phyloP scores from a whole-genome alignment of 495 filamentous ascomycete species.

The Xylaria castorea region DNA sequence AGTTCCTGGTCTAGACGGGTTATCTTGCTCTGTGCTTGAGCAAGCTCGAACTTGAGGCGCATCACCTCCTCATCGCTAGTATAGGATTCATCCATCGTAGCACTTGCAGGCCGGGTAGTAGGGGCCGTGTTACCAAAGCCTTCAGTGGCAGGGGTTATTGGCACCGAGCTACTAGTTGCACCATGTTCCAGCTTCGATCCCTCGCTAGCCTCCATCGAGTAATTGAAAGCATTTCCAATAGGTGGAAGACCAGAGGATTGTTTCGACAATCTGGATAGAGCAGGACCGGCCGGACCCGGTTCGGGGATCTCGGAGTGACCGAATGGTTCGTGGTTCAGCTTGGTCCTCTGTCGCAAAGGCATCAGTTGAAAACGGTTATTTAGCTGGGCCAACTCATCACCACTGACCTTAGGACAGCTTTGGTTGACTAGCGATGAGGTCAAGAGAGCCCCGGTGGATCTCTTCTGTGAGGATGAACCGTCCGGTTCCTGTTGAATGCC shows the following conservation, averaged over 20 bases:
- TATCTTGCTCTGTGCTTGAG: slow-evolving; percentile 79
- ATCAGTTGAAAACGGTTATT: slow-evolving; percentile 38
- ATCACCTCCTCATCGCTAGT: slow-evolving; percentile 51
- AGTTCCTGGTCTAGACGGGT: slow-evolving; percentile 84
- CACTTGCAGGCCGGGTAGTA: slow-evolving; percentile 54
- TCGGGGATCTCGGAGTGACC: slow-evolving; percentile 42
- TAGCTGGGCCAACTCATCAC: neutral
- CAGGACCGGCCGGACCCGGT: slow-evolving; percentile 60
- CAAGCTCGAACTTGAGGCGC: slow-evolving; percentile 73
- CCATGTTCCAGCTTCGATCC: slow-evolving; percentile 49
- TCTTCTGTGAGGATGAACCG: slow-evolving; percentile 45
- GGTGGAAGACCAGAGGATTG: slow-evolving; percentile 60
- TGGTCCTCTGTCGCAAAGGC: slow-evolving; percentile 49
- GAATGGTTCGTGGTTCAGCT: slow-evolving; percentile 52
- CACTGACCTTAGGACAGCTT: slow-evolving; percentile 50
- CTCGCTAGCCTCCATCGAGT: slow-evolving; percentile 9
- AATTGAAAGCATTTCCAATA: slow-evolving; percentile 2
- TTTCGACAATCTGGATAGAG: slow-evolving; percentile 71
- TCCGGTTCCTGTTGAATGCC: slow-evolving; percentile 30
- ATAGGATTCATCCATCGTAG: slow-evolving; percentile 42
- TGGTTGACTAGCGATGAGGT: slow-evolving; percentile 59
- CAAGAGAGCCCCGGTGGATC: slow-evolving; percentile 50
- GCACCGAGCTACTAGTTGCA: slow-evolving; percentile 59
- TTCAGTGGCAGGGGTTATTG: slow-evolving; percentile 65
- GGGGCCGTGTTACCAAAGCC: slow-evolving; percentile 53